Percentiles rank a stretch among this genome's conserved stretches.
Conservation (phyloP, 345 rosid species). For the Tarenaya hassleriana region DNA sequence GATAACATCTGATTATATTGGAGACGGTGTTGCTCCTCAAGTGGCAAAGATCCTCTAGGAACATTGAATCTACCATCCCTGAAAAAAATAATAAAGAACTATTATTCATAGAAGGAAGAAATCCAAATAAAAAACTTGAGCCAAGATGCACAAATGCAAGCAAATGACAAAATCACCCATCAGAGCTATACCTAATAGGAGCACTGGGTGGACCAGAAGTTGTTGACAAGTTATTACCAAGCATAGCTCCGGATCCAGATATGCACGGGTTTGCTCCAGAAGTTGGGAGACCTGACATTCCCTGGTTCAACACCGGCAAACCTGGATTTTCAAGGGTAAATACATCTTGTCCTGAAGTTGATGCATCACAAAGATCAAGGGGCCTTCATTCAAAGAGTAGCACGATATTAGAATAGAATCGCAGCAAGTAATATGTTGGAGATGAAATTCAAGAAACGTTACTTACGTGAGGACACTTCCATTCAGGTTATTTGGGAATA, state of each 20-base stretch:
- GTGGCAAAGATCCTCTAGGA: slow-evolving; percentile 61
- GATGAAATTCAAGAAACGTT: slow-evolving; percentile 9
- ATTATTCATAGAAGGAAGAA: slow-evolving; percentile 7
- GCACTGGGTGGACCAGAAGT: slow-evolving; percentile 49
- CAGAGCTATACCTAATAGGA: slow-evolving; percentile 23
- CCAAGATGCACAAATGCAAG: slow-evolving; percentile 3
- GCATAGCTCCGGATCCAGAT: slow-evolving; percentile 44
- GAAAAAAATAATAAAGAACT: slow-evolving; percentile 12
- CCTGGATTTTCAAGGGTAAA: slow-evolving; percentile 50
- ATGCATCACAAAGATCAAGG: slow-evolving; percentile 70
- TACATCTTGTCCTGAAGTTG: slow-evolving; percentile 50
- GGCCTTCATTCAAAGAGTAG: slow-evolving; percentile 63
- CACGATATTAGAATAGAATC: slow-evolving; percentile 19
- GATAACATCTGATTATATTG: slow-evolving; percentile 60
- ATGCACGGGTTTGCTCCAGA: slow-evolving; percentile 49
- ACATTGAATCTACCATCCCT: slow-evolving; percentile 63
- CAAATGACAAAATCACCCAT: slow-evolving; percentile 1
- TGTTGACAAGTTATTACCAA: slow-evolving; percentile 45
- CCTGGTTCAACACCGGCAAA: slow-evolving; percentile 52
- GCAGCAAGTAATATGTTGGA: slow-evolving; percentile 4
- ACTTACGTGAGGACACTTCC: slow-evolving; percentile 73
- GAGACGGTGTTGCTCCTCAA: slow-evolving; percentile 67
- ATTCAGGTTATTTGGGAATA: slow-evolving; percentile 67
- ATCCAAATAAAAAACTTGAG: neutral
- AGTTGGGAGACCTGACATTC: slow-evolving; percentile 42